These are phyloP conservation scores for Fusarium hostae DNA, from an alignment of 2,329 filamentous ascomycete genomes.

Conservation along the genomic window DNA sequence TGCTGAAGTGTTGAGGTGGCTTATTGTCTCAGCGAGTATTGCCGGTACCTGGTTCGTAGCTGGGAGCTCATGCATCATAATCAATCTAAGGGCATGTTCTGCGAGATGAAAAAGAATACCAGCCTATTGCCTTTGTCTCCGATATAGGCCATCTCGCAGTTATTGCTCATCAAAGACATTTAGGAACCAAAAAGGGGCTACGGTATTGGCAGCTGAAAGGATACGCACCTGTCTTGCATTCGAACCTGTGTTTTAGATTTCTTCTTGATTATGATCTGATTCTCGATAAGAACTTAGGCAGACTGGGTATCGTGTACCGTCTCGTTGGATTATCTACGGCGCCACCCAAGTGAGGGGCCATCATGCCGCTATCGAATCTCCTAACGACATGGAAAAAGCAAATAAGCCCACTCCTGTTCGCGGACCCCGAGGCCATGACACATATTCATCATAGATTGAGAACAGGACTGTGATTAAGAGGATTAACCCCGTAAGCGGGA, in stretches of 20 bases:
- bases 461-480: not conserved
- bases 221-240: not conserved
- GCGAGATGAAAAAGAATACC: not conserved
- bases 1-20: slow-evolving; percentile 15
- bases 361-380: slow-evolving; percentile 6
- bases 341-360: slow-evolving; percentile 5
- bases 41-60: not conserved
- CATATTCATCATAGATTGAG: not conserved
- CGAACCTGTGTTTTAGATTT: slow-evolving; percentile 3
- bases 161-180: not conserved
- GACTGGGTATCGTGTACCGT: not conserved
- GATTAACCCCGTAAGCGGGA: not conserved
- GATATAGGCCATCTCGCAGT: not conserved
- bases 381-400: slow-evolving; percentile 23
- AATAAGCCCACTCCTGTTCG: not conserved
- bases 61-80: not conserved
- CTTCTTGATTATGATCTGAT: slow-evolving; percentile 27
- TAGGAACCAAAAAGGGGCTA: not conserved
- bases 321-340: not conserved
- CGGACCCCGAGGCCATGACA: not conserved
- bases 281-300: slow-evolving; percentile 7
- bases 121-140: not conserved
- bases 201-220: slow-evolving; percentile 5
- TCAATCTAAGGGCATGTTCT: not conserved
- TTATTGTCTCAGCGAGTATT: slow-evolving; percentile 25